Base-by-base conservation (phyloP, 345 rosid genomes). In the Carallia pectinifolia region DNA sequence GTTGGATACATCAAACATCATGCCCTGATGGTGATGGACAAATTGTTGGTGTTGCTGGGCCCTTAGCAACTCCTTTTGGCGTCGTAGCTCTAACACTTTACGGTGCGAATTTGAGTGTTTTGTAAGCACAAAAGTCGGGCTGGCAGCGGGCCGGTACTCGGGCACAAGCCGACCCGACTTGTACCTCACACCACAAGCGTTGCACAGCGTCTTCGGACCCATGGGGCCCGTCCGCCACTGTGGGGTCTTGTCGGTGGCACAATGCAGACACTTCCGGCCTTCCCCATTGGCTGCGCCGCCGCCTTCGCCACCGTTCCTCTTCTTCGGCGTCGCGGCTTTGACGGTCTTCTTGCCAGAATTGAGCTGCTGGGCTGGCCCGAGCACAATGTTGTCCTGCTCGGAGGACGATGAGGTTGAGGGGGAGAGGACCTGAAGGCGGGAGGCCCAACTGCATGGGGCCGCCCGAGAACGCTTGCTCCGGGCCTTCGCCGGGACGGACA, bases 391-490 rank as follows among this genome's bases (percentile, higher is more conserved):
- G 5, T 71, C 83, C 0, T 67, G 72, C 34, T 84, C 85, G 15
- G 89, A 75, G 0, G 84, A 75, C 0, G 84, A 61, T 7, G 84
- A 78, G 27, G 80, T 76, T 18, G 75, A 40, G 29, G 77, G 77
- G 34, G 86, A 78, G 73, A 80, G 85, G 39, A 88, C 81, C 16
- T 88, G 86, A 69, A 88, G 90, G 36, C 91, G 90, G 54, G 96
- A 90, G 16, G 96, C 86, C 97, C 99, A 95, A 52, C 85, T 90
- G 58, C 96, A 77, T 4, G 92, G 86, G 0, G 92, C 91, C 1
- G 90, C 85, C 36, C 99, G 92, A 16, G 97, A 86, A 15, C 99
- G 85, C 81, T 95, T 95, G 90, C 99, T 95, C 33, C 99, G 82
- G 36, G 97, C 97, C 84, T 95, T 95, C 40, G 87, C 97, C 3